A percentile compares a stretch with the other conserved stretches of the same genome.
Conservation (phyloP, 208 protist species). For the Leishmania martiniquensis region DNA sequence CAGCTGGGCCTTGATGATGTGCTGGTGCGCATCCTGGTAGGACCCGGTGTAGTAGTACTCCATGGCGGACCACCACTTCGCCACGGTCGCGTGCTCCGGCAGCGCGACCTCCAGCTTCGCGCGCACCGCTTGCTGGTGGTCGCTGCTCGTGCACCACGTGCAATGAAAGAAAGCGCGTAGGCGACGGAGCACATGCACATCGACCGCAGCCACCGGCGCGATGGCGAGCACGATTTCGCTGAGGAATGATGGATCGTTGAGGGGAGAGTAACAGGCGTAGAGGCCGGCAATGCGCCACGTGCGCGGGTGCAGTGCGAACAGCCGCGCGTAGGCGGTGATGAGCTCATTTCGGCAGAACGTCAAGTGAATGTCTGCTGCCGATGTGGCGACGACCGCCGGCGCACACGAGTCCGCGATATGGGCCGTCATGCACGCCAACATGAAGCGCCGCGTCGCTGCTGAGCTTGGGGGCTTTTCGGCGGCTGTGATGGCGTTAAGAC, state of each 20-base stretch:
- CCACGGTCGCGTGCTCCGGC: conserved; percentile 47
- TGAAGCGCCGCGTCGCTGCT: conserved; percentile 38
- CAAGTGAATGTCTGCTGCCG: conserved; percentile 43
- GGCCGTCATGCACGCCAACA: conserved; percentile 64
- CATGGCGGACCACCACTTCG: conserved; percentile 57
- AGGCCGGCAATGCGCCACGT: conserved; percentile 65
- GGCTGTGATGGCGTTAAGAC: conserved; percentile 3
- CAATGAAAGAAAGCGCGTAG: conserved; percentile 54
- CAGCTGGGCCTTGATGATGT: conserved; percentile 47
- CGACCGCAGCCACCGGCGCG: conserved; percentile 36
- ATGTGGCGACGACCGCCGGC: conserved; percentile 33
- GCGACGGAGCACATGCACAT: conserved; percentile 39
- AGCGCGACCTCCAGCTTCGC: conserved; percentile 40
- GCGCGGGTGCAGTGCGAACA: conserved; percentile 47
- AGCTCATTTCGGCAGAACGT: conserved; percentile 70
- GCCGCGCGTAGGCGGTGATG: conserved; percentile 44
- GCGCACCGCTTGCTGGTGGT: conserved; percentile 48
- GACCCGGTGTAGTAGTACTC: conserved; percentile 54
- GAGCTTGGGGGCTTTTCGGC: background rate
- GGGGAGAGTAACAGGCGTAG: conserved; percentile 74
- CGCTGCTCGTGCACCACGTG: conserved; percentile 47
- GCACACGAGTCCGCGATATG: conserved; percentile 83
- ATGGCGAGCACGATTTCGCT: conserved; percentile 38
- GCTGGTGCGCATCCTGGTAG: conserved; percentile 41
- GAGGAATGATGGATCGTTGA: conserved; percentile 64